Evolutionary conservation across 1,139 yeast species (phyloP).

Genomic region (Hanseniaspora sp.): DNA sequence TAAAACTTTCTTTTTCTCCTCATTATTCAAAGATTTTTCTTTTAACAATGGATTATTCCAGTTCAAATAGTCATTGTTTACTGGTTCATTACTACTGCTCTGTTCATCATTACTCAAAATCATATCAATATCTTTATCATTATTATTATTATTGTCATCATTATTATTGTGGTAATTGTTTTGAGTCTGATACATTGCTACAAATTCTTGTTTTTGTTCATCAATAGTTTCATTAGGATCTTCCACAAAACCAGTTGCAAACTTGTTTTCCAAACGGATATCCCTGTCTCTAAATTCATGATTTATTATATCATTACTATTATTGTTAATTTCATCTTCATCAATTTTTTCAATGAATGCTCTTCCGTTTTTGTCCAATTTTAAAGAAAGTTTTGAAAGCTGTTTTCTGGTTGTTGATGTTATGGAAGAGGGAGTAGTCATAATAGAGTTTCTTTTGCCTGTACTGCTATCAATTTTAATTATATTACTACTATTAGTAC

Average conservation of each 20-base stretch:
- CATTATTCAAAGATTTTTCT: not conserved
- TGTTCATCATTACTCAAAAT: not conserved
- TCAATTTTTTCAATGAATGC: constrained; percentile 13
- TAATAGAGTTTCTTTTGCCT: not conserved
- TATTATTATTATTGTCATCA: not conserved
- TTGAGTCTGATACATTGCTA: constrained; percentile 6
- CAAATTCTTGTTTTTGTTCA: constrained; percentile 2
- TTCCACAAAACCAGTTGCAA: not conserved
- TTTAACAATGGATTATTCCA: constrained; percentile 12
- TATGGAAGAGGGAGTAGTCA: constrained; percentile 8
- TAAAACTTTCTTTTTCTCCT: constrained; percentile 5
- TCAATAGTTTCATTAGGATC: not conserved
- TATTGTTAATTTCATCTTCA: not conserved
- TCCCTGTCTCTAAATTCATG: not conserved
- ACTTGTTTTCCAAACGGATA: not conserved
- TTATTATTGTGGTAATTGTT: not conserved
- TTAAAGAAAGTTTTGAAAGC: constrained; percentile 7
- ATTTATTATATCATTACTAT: not conserved
- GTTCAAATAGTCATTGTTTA: not conserved
- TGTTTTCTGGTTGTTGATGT: constrained; percentile 14
- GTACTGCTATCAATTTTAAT: not conserved
- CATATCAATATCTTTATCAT: not conserved
- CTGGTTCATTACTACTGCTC: not conserved
- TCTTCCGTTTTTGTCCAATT: constrained; percentile 10
- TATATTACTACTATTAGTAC: not conserved